Evolutionary conservation across 495 filamentous ascomycete genomes (phyloP).

Genomic region (Umbilicaria muhlenbergii): DNA sequence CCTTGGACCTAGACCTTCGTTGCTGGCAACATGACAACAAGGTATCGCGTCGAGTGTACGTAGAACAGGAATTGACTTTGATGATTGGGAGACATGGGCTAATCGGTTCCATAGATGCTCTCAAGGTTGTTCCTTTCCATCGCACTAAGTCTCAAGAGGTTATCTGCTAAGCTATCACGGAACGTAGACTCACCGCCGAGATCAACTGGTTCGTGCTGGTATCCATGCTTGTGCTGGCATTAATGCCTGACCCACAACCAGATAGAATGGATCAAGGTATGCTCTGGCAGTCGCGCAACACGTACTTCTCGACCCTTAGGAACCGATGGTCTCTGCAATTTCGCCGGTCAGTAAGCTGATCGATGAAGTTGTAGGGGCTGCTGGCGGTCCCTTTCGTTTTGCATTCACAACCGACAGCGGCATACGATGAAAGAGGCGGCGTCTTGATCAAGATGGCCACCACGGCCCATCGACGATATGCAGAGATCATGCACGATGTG

Average conservation of each 20-base stretch:
- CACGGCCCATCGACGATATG: constrained; percentile 65
- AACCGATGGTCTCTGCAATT: background rate
- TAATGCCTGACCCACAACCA: constrained; percentile 4
- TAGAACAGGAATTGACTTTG: constrained; percentile 10
- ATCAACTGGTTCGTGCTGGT: constrained; percentile 5
- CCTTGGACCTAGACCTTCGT: background rate
- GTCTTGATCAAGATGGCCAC: constrained; percentile 34
- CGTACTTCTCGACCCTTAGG: background rate
- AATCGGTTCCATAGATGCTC: constrained; percentile 44
- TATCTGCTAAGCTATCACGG: background rate
- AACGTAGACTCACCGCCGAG: constrained; percentile 4
- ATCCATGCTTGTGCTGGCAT: background rate
- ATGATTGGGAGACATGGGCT: constrained; percentile 2
- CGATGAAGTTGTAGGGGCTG: constrained; percentile 40
- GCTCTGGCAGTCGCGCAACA: background rate
- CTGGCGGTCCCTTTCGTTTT: constrained; percentile 94
- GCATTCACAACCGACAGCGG: constrained; percentile 81
- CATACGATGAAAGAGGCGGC: constrained; percentile 41
- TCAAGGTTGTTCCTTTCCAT: constrained; percentile 37
- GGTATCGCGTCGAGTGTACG: constrained; percentile 83
- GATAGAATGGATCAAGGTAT: constrained; percentile 59
- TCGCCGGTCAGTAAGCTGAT: background rate
- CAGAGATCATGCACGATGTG: constrained; percentile 89
- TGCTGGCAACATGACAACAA: constrained; percentile 54
- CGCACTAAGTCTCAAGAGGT: constrained; percentile 1